Evolutionary conservation across 345 rosid genomes (phyloP).

Genomic region (Heritiera fomes): DNA sequence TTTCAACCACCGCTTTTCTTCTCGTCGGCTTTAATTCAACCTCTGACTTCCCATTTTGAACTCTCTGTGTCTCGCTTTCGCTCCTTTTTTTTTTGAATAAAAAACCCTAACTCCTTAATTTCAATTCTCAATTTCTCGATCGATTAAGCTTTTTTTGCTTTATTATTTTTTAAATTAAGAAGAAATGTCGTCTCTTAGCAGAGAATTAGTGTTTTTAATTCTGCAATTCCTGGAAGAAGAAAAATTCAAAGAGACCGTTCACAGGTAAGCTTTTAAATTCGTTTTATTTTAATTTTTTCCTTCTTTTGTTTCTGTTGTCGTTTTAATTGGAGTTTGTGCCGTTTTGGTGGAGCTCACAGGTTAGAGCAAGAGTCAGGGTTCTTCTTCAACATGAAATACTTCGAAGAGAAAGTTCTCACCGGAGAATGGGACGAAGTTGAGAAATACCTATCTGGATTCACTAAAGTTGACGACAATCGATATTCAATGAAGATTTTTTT

Average conservation of each 20-base stretch:
- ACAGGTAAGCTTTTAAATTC: slow-evolving; percentile 42
- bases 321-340: slow-evolving; percentile 11
- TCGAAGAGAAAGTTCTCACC: slow-evolving; percentile 36
- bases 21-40: neutral
- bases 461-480: slow-evolving; percentile 40
- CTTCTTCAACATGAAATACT: slow-evolving; percentile 38
- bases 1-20: slow-evolving; percentile 6
- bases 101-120: slow-evolving; percentile 1
- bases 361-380: slow-evolving; percentile 39
- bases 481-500: slow-evolving; percentile 60
- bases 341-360: slow-evolving; percentile 13
- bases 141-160: neutral
- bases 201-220: slow-evolving; percentile 72
- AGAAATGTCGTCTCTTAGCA: slow-evolving; percentile 65
- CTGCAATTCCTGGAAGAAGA: slow-evolving; percentile 81
- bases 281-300: neutral
- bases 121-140: neutral
- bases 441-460: slow-evolving; percentile 38
- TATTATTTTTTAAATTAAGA: neutral
- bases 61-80: neutral
- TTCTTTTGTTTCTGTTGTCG: slow-evolving; percentile 18
- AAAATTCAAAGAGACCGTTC: slow-evolving; percentile 71
- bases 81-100: slow-evolving; percentile 1
- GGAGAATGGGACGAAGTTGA: slow-evolving; percentile 47
- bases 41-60: neutral